phyloP scores from a whole-genome alignment of 2,329 filamentous ascomycete genomes.

The Ophiostoma novo-ulmi region DNA sequence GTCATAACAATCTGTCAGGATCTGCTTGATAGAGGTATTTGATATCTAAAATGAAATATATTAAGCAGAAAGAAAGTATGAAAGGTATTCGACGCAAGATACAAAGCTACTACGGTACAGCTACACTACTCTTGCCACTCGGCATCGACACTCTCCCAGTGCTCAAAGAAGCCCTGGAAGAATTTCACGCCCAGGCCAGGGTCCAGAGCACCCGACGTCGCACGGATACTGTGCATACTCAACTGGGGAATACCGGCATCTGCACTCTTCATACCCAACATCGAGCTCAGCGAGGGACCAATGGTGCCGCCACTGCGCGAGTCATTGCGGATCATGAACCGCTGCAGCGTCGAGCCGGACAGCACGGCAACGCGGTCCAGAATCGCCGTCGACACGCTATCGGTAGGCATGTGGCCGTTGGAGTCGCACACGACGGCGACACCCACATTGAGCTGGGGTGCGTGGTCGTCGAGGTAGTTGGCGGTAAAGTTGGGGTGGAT shows the following conservation, averaged over 20 bases:
- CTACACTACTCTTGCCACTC: slow-evolving; percentile 56
- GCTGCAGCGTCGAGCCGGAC: slow-evolving; percentile 65
- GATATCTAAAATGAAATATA: neutral
- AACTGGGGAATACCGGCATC: slow-evolving; percentile 88
- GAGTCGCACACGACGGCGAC: slow-evolving; percentile 73
- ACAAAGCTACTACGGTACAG: neutral
- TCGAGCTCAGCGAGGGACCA: slow-evolving; percentile 80
- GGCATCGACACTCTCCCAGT: slow-evolving; percentile 76
- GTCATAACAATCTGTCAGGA: neutral
- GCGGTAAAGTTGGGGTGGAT: slow-evolving; percentile 89
- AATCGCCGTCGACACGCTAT: slow-evolving; percentile 77
- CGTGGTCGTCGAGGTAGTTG: slow-evolving; percentile 78
- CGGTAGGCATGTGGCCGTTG: slow-evolving; percentile 95
- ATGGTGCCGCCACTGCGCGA: slow-evolving; percentile 85
- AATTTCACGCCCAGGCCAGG: slow-evolving; percentile 82
- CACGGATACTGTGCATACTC: slow-evolving; percentile 89
- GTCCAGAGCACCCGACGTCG: slow-evolving; percentile 79
- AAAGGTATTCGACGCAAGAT: neutral
- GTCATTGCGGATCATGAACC: slow-evolving; percentile 95
- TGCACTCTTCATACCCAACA: slow-evolving; percentile 74
- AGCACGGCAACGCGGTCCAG: slow-evolving; percentile 73
- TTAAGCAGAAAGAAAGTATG: neutral
- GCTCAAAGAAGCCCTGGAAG: slow-evolving; percentile 84
- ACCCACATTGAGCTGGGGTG: slow-evolving; percentile 83
- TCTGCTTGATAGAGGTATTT: no score